A percentile compares a stretch with the other conserved stretches of the same genome.
phyloP scores from a whole-genome alignment of 2,329 filamentous ascomycete genomes.

The Alternaria triticimaculans region DNA sequence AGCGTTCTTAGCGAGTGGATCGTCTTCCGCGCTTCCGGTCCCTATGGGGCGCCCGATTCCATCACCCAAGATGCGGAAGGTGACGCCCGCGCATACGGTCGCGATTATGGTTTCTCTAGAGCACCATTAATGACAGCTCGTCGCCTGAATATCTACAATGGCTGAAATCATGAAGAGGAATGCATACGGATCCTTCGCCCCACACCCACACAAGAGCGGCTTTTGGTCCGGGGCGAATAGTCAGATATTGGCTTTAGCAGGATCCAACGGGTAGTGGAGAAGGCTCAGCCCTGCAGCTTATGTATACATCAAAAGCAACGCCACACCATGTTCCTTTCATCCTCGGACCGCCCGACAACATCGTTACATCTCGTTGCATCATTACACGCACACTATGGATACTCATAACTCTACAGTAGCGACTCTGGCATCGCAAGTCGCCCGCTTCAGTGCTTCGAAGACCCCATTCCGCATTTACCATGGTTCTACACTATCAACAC shows the following conservation, averaged over 20 bases:
- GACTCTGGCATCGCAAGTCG: slow-evolving; percentile 45
- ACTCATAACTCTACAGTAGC: slow-evolving; percentile 34
- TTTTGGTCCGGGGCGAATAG: slow-evolving; percentile 3
- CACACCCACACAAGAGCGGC: neutral
- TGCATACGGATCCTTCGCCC: neutral
- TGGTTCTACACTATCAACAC: slow-evolving; percentile 63
- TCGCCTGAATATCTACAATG: neutral
- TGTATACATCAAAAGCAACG: slow-evolving; percentile 13
- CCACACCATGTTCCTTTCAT: slow-evolving; percentile 9
- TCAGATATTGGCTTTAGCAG: slow-evolving; percentile 14
- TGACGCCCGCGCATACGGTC: neutral
- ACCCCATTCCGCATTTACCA: slow-evolving; percentile 64
- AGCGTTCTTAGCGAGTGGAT: slow-evolving; percentile 27
- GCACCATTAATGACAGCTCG: neutral
- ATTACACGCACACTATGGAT: slow-evolving; percentile 28
- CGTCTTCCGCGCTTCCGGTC: slow-evolving; percentile 29
- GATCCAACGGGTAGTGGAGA: slow-evolving; percentile 27
- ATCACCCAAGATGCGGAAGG: neutral
- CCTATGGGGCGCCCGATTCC: slow-evolving; percentile 10
- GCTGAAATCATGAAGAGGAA: neutral
- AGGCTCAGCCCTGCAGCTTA: slow-evolving; percentile 34
- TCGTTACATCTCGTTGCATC: neutral
- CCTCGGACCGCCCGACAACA: slow-evolving; percentile 1
- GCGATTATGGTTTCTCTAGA: neutral
- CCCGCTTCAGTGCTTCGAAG: slow-evolving; percentile 53